These are phyloP conservation scores for Tilletia walkeri DNA, from an alignment of 1,284 basidiomycete species.

Conservation along the genomic window DNA sequence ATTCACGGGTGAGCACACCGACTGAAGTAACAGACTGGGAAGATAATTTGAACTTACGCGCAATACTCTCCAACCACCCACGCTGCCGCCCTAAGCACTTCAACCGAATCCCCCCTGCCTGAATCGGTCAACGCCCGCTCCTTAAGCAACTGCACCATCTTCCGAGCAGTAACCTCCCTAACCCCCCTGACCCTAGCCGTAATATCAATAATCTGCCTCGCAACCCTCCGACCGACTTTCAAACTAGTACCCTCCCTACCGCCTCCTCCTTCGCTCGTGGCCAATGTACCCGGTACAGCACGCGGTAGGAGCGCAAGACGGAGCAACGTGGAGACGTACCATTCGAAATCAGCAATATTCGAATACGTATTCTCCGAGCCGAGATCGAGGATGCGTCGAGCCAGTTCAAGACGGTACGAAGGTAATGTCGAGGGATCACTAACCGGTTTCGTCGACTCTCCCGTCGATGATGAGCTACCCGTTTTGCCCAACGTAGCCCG, in stretches of 20 bases:
- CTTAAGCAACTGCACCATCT: constrained; percentile 74
- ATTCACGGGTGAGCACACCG: constrained; percentile 41
- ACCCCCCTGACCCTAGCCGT: constrained; percentile 75
- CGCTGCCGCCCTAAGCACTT: constrained; percentile 84
- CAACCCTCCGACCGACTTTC: constrained; percentile 67
- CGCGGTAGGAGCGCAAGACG: constrained; percentile 71
- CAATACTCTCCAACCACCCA: constrained; percentile 93
- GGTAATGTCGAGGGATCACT: constrained; percentile 61
- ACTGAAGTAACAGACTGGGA: not conserved
- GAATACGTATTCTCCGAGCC: constrained; percentile 79
- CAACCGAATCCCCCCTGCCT: constrained; percentile 49
- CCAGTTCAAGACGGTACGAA: constrained; percentile 77
- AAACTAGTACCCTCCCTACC: constrained; percentile 55
- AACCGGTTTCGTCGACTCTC: constrained; percentile 29
- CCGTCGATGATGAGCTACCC: constrained; percentile 38
- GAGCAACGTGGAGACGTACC: constrained; percentile 76
- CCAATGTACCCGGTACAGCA: not conserved
- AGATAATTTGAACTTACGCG: not conserved
- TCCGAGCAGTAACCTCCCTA: constrained; percentile 73
- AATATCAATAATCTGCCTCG: constrained; percentile 82
- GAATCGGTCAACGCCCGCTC: constrained; percentile 58
- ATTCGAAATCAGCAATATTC: constrained; percentile 87
- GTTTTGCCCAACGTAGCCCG: constrained; percentile 59
- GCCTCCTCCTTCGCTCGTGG: constrained; percentile 54
- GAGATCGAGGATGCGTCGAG: constrained; percentile 76